phyloP scores from a whole-genome alignment of 2,329 filamentous ascomycete genomes.

The Monosporascus sp. region DNA sequence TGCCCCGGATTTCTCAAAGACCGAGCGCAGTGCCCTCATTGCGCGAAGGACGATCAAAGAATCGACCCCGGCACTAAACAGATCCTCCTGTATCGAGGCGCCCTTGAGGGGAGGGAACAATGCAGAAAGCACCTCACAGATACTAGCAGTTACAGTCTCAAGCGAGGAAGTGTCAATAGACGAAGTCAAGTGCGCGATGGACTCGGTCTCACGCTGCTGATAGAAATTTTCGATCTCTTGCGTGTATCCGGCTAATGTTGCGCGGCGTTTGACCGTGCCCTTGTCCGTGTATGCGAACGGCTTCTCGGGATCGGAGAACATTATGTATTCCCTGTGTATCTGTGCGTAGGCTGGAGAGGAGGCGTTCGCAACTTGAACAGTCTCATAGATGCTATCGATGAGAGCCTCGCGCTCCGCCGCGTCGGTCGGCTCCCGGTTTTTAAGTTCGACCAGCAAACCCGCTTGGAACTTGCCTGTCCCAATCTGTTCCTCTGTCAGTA shows the following conservation, averaged over 20 bases:
- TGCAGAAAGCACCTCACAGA: constrained; percentile 14
- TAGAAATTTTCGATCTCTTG: constrained; percentile 44
- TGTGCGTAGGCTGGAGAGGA: constrained; percentile 33
- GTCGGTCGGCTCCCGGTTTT: constrained; percentile 7
- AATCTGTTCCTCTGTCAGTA: constrained; percentile 1
- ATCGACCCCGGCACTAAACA: constrained; percentile 24
- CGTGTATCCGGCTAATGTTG: constrained; percentile 33
- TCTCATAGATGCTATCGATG: constrained; percentile 39
- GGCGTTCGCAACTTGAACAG: constrained; percentile 37
- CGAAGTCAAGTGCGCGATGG: constrained; percentile 4
- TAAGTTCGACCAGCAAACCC: constrained; percentile 22
- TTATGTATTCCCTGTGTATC: constrained; percentile 35
- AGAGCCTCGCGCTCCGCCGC: constrained; percentile 7
- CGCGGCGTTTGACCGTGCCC: constrained; percentile 35
- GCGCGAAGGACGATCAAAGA: constrained; percentile 15
- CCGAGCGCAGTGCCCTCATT: background rate
- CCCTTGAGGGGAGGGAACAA: constrained; percentile 12
- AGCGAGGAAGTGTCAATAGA: constrained; percentile 15
- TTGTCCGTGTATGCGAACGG: constrained; percentile 41
- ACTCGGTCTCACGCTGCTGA: constrained; percentile 11
- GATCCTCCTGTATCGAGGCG: constrained; percentile 15
- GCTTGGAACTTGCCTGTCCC: constrained; percentile 22
- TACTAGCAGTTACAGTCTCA: constrained; percentile 12
- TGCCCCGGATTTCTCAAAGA: background rate
- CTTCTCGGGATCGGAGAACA: constrained; percentile 33